Evolutionary conservation across 495 filamentous ascomycete genomes (phyloP).

Genomic region (Cudoniella acicularis): DNA sequence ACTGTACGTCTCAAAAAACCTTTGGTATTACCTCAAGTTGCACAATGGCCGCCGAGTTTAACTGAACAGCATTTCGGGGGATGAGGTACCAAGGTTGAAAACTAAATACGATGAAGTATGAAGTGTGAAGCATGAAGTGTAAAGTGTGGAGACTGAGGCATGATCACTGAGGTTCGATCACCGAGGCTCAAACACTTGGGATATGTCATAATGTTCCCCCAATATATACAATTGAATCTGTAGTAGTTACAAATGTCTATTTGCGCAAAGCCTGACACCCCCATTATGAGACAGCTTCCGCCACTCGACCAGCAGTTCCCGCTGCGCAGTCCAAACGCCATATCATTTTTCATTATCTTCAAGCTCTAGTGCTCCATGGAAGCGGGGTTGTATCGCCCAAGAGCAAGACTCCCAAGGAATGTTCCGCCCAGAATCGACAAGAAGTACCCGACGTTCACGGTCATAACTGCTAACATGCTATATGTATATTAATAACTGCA

Average conservation of each 20-base stretch:
- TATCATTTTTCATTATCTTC: slow-evolving; percentile 3
- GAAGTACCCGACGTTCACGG: slow-evolving; percentile 96
- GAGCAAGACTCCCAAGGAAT: slow-evolving; percentile 77
- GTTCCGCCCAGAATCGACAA: slow-evolving; percentile 76
- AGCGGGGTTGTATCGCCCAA: slow-evolving; percentile 58
- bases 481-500: slow-evolving; percentile 2
- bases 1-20: no score
- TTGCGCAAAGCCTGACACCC: background rate
- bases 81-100: no score
- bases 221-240: background rate
- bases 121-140: background rate
- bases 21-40: no score
- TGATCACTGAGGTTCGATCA: background rate
- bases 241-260: background rate
- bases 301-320: slow-evolving; percentile 4
- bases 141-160: no score
- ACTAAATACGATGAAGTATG: no score
- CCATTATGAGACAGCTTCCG: background rate
- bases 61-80: no score
- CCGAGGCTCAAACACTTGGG: background rate
- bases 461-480: slow-evolving; percentile 99
- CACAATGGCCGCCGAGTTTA: no score
- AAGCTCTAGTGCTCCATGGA: slow-evolving; percentile 34
- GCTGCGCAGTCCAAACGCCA: background rate
- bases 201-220: background rate